phyloP scores from a whole-genome alignment of 805 yeast genomes.

The Starmera quercuum region DNA sequence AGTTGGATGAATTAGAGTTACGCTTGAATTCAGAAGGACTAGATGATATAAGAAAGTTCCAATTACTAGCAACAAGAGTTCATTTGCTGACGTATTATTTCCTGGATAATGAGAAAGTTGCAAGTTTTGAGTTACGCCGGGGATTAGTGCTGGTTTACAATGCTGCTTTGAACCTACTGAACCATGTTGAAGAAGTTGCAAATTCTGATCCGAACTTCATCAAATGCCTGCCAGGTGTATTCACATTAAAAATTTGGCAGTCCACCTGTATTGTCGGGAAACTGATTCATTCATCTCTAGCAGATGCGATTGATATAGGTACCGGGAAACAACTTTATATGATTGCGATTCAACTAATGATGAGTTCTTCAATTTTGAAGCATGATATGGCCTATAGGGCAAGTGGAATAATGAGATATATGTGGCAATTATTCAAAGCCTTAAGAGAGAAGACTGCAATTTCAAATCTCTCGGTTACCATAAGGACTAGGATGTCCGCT shows the following conservation, averaged over 20 bases:
- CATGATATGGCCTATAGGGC: constrained; percentile 92
- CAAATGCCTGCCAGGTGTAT: constrained; percentile 75
- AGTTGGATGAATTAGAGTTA: constrained; percentile 70
- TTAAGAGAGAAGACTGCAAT: constrained; percentile 42
- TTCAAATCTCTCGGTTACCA: constrained; percentile 39
- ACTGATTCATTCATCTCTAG: constrained; percentile 67
- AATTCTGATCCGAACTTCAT: constrained; percentile 54
- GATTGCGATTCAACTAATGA: constrained; percentile 58
- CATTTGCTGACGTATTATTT: constrained; percentile 79
- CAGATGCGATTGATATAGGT: constrained; percentile 56
- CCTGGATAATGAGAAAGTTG: constrained; percentile 41
- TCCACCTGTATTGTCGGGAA: constrained; percentile 80
- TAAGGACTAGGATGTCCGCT: constrained; percentile 84
- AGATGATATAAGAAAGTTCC: constrained; percentile 66
- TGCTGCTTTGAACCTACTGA: constrained; percentile 64
- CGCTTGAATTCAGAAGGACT: constrained; percentile 38
- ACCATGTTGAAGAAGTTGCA: constrained; percentile 59
- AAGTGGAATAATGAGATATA: constrained; percentile 87
- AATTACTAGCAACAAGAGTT: constrained; percentile 66
- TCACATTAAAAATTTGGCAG: constrained; percentile 83
- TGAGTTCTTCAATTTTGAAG: constrained; percentile 76
- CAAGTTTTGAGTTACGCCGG: constrained; percentile 51
- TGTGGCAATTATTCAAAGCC: constrained; percentile 81
- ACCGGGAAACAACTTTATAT: constrained; percentile 66
- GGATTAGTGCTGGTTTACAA: constrained; percentile 76